Conservation (phyloP, 345 rosid species). For the Hibiscus syriacus region DNA sequence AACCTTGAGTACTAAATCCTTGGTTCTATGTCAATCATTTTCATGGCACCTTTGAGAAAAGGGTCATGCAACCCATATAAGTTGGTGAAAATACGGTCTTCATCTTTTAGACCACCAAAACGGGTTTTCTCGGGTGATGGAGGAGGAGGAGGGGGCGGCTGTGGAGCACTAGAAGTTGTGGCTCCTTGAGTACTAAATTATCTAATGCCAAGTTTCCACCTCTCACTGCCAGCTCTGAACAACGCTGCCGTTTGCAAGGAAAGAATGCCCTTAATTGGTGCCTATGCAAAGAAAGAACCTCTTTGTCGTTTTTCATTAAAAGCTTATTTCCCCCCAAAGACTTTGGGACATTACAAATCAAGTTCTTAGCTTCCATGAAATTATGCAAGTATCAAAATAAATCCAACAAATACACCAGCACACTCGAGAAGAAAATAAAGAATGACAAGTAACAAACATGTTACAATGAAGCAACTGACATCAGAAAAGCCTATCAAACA, state of each 20-base stretch:
- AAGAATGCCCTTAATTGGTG: constrained; percentile 73
- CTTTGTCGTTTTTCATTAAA: not conserved
- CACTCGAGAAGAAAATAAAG: too few species aligned
- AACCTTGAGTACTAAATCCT: constrained; percentile 91
- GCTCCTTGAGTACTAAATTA: constrained; percentile 77
- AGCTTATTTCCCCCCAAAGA: not conserved
- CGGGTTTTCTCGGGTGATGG: constrained; percentile 97
- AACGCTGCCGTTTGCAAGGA: constrained; percentile 51
- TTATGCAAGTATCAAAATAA: too few species aligned
- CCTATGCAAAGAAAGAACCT: constrained; percentile 27
- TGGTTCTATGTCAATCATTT: constrained; percentile 69
- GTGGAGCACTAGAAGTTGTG: constrained; percentile 49
- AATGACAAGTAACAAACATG: too few species aligned
- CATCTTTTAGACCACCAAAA: constrained; percentile 91
- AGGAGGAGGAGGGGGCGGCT: constrained; percentile 64
- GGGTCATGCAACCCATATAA: constrained; percentile 87
- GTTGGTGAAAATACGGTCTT: constrained; percentile 89
- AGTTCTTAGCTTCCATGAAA: too few species aligned
- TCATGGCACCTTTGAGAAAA: constrained; percentile 93
- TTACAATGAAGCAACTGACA: too few species aligned
- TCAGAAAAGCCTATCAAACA: too few species aligned
- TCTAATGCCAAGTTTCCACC: constrained; percentile 40
- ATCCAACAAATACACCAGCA: too few species aligned
- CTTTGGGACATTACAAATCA: not conserved
- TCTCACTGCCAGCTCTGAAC: constrained; percentile 31